Percentiles rank a stretch among this genome's conserved stretches.
phyloP scores from a whole-genome alignment of 75 land plant genomes.

The Adiantum capillusveneris region DNA sequence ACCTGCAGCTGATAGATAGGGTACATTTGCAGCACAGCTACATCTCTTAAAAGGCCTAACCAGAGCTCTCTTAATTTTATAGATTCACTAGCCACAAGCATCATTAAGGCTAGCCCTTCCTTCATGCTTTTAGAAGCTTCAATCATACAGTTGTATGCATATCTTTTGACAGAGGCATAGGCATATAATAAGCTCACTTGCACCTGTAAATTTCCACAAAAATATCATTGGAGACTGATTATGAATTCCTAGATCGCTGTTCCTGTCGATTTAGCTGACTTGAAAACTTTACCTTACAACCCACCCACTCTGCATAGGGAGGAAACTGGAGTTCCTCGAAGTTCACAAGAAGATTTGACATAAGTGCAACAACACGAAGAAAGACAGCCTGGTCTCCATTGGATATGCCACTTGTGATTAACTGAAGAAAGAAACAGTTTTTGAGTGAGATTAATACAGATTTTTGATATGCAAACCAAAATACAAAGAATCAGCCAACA shows the following conservation, averaged over 20 bases:
- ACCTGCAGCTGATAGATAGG: slow-evolving; percentile 49
- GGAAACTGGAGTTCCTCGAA: slow-evolving; percentile 77
- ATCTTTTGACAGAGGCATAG: slow-evolving; percentile 90
- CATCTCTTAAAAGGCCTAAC: slow-evolving; percentile 71
- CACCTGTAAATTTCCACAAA: slow-evolving; percentile 65
- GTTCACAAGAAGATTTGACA: slow-evolving; percentile 70
- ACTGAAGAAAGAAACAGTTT: slow-evolving; percentile 29
- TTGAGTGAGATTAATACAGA: too few species aligned
- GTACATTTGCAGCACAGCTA: slow-evolving; percentile 38
- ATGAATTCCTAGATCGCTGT: too few species aligned
- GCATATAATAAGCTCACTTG: slow-evolving; percentile 78
- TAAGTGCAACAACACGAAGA: slow-evolving; percentile 57
- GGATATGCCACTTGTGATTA: slow-evolving; percentile 78
- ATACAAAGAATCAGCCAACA: not conserved
- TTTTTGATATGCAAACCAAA: too few species aligned
- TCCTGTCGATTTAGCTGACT: too few species aligned
- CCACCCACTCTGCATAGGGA: slow-evolving; percentile 97
- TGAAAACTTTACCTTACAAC: slow-evolving; percentile 85
- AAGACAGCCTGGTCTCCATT: slow-evolving; percentile 74
- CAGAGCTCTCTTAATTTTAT: slow-evolving; percentile 59
- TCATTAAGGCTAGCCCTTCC: slow-evolving; percentile 48
- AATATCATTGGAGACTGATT: too few species aligned
- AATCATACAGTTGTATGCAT: slow-evolving; percentile 50
- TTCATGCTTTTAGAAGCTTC: slow-evolving; percentile 25
- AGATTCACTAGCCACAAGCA: slow-evolving; percentile 52